Base-by-base conservation (phyloP, 2,329 filamentous ascomycete species). In the Arachnopeziza araneosa region DNA sequence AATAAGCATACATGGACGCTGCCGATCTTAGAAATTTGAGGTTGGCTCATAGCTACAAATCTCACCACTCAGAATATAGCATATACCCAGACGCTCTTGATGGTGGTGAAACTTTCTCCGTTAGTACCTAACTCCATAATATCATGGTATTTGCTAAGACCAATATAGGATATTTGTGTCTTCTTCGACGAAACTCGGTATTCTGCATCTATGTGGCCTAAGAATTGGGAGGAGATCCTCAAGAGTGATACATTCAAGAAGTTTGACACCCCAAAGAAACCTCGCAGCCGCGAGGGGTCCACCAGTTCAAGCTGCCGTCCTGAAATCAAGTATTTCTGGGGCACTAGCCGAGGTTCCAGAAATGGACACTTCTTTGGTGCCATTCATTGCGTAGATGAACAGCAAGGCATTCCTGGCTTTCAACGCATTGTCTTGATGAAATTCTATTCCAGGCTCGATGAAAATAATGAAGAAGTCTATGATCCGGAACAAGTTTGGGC, bases 371-470 rank as follows among this genome's bases (percentile, higher is more conserved):
- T 72, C 30, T 71, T 66, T 57, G 81, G 81, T 52, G 80, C 78
- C 72, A 69, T 84, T 22, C 80, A 82, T 63, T 70, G 76, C 0
- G 69, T 84, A 1, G 78, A 78, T 0, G 65, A 72, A 1, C 81
- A 84, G 63, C 62, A 74, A 19, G 75, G 73, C 1, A 78, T 84
- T 14, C 75, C 77, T 0, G 82, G 82, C 22, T 84, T 79, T 74
- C 78, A 82, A 70, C 76, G 80, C 32, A 72, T 84, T 58, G 79
- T 76, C 0, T 78, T 84, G 72, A 79, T 83, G 75, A 82, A 81
- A 68, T 79, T 80, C 56, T 68, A 67, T 49, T 61, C 64, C 2
- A 50, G 62, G n/a, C 6, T 55, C 14, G 52, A 59, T 9, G 36
- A 44, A 14, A 55, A 68, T 24, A 68, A 64, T 6, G 19, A 57